These are phyloP conservation scores for Cercophora samala DNA, from an alignment of 495 filamentous ascomycete species.

Conservation along the genomic window DNA sequence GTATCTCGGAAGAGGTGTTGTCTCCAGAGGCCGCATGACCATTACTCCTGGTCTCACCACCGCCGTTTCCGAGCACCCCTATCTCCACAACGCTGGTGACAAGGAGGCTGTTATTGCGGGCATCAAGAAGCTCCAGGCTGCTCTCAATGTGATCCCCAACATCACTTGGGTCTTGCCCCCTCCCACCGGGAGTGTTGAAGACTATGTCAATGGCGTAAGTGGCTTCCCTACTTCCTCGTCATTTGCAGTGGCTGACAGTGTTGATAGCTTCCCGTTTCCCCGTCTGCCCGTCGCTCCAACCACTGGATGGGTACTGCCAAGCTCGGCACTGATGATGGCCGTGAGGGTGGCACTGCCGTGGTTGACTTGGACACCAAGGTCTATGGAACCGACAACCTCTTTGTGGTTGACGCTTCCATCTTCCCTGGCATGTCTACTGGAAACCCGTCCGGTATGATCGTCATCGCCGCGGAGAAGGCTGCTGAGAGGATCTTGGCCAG, in stretches of 20 bases:
- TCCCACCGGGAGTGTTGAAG: slow-evolving; percentile 49
- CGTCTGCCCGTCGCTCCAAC: slow-evolving; percentile 60
- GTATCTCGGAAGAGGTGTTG: slow-evolving; percentile 61
- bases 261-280: slow-evolving; percentile 44
- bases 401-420: slow-evolving; percentile 62
- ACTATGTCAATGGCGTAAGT: slow-evolving; percentile 48
- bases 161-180: slow-evolving; percentile 56
- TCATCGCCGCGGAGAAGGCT: slow-evolving; percentile 56
- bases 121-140: slow-evolving; percentile 57
- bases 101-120: slow-evolving; percentile 50
- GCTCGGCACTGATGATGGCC: slow-evolving; percentile 65
- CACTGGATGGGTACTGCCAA: slow-evolving; percentile 66
- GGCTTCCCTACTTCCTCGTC: neutral
- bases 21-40: slow-evolving; percentile 58
- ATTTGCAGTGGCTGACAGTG: neutral
- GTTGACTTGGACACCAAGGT: slow-evolving; percentile 69
- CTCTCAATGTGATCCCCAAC: slow-evolving; percentile 51
- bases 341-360: slow-evolving; percentile 59
- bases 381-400: slow-evolving; percentile 69
- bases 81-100: slow-evolving; percentile 51
- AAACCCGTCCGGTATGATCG: slow-evolving; percentile 60
- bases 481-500: slow-evolving; percentile 35
- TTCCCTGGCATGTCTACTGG: slow-evolving; percentile 61
- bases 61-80: slow-evolving; percentile 51
- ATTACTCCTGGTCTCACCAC: slow-evolving; percentile 55